Evolutionary conservation across 1,139 yeast genomes (phyloP), one percentile per base, ranked within the genome.

Genomic region (Candida labiduridarum): DNA sequence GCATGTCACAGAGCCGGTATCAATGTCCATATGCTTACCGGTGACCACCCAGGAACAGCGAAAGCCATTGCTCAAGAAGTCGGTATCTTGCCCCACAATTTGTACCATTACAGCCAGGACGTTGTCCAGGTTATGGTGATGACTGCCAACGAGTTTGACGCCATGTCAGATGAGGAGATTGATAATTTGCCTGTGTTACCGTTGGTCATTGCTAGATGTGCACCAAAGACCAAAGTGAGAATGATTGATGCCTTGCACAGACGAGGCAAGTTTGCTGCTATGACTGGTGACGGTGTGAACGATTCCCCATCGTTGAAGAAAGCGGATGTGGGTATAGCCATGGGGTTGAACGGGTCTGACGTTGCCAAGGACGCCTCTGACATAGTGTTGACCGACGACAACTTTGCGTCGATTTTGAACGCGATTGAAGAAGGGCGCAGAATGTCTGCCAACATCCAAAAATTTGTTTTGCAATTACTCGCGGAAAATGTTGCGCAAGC

Each of bases 261-360:
- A 56, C 79, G 92, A 54, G 67, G 74, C 18, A 83, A 82, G 56
- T 85, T 83, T 62, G 84, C 85, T 58, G 95, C 94, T 31, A 88
- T 88, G 95, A 88, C 96, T 40, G 96, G 95, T 58, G 95, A 88
- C 66, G 95, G 95, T 57, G 92, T 87, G 45, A 88, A 88, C 63
- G 95, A 88, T 64, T 87, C 95, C 3, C 96, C 95, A 14, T 83
- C 90, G 3, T 75, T 88, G 67, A 87, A 87, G 63, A 84, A 81
- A 56, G 89, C 95, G 1, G 95, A 88, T 67, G 90, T 88, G 49
- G 96, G 96, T 58, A 87, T 72, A 59, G 76, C 77, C 22, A 72
- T 72, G 78, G 78, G 78, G 27, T 63, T 72, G 52, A 71, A 71
- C 52, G 78, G 55, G n/a, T n/a, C n/a, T n/a, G n/a, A n/a, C n/a